Percentiles rank a stretch among this genome's conserved stretches.
phyloP scores from a whole-genome alignment of 176 grass and related monocot genomes.

The sorghum (Sorghum bicolor) region Sorghum_bicolor_NCBIv3 NC_012873.2:6506501-6507000 shows the following conservation, averaged over 20 bases:
- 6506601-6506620: background rate
- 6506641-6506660: background rate
- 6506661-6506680: background rate
- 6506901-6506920: background rate
- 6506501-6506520: background rate
- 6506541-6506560: background rate
- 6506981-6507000: slow-evolving; percentile 88
- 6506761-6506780: slow-evolving; percentile 4
- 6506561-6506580: background rate
- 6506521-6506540: background rate
- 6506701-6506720: background rate
- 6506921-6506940: slow-evolving; percentile 49
- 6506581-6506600: background rate
- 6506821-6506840: background rate
- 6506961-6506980: slow-evolving; percentile 69
- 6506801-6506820: background rate
- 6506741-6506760: background rate
- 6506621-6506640: background rate
- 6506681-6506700: background rate
- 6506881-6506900: background rate
- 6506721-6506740: background rate
- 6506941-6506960: slow-evolving; percentile 71
- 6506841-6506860: background rate
- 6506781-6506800: background rate
- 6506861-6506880: background rate